Percentiles rank a stretch among this genome's conserved stretches.
These are phyloP conservation scores for Cynanchum wilfordii DNA, from an alignment of 257 asterid genomes.

Conservation along the genomic window DNA sequence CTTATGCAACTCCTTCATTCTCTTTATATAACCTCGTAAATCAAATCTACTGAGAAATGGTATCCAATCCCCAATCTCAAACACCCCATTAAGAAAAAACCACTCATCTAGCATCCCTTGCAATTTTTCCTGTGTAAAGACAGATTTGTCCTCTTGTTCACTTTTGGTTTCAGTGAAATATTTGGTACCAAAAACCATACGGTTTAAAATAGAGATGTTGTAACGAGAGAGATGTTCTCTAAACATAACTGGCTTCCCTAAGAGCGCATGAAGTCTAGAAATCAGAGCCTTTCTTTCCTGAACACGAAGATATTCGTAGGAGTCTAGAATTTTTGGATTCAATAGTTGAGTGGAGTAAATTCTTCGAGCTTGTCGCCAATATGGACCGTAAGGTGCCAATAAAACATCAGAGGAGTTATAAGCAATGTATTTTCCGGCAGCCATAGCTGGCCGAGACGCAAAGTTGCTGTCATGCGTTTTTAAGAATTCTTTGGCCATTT, in stretches of 20 bases:
- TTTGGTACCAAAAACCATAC: slow-evolving; percentile 14
- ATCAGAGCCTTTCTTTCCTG: slow-evolving; percentile 29
- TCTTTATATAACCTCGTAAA: slow-evolving; percentile 34
- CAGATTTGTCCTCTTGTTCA: neutral
- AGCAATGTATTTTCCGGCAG: slow-evolving; percentile 29
- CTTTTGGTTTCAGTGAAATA: slow-evolving; percentile 13
- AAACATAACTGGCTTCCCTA: slow-evolving; percentile 24
- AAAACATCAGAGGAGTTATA: slow-evolving; percentile 25
- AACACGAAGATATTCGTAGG: slow-evolving; percentile 21
- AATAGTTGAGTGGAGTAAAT: slow-evolving; percentile 24
- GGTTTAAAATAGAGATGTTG: slow-evolving; percentile 12
- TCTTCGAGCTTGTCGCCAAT: slow-evolving; percentile 31
- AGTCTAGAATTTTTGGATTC: slow-evolving; percentile 21
- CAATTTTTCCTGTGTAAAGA: slow-evolving; percentile 15
- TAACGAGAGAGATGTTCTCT: slow-evolving; percentile 20
- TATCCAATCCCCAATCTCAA: slow-evolving; percentile 43
- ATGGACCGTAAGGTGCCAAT: slow-evolving; percentile 38
- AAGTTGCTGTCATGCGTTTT: slow-evolving; percentile 25
- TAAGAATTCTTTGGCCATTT: slow-evolving; percentile 35
- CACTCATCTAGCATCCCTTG: slow-evolving; percentile 30
- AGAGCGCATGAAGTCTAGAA: slow-evolving; percentile 13
- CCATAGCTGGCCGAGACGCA: slow-evolving; percentile 35
- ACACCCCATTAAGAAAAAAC: slow-evolving; percentile 31
- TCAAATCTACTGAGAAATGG: slow-evolving; percentile 39
- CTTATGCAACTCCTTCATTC: slow-evolving; percentile 33